Percentiles rank a stretch among this genome's conserved stretches.
phyloP scores from a whole-genome alignment of 2,329 filamentous ascomycete species.

The Penicillium thymicola region DNA sequence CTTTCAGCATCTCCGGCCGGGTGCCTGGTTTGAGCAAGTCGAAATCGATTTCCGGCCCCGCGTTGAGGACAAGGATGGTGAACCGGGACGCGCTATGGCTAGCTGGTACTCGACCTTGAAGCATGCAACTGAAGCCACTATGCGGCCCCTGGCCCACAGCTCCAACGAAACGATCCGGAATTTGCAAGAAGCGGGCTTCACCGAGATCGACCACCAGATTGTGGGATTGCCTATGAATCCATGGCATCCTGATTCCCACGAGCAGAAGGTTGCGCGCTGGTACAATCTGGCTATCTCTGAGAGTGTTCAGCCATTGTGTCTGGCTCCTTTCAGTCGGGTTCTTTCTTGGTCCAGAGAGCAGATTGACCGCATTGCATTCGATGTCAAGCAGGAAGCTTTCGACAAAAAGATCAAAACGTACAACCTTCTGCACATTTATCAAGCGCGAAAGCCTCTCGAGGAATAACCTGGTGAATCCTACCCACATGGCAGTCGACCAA shows the following conservation, averaged over 20 bases:
- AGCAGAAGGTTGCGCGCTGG: constrained; percentile 71
- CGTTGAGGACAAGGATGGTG: constrained; percentile 51
- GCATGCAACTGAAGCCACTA: constrained; percentile 63
- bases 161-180: constrained; percentile 53
- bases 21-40: constrained; percentile 78
- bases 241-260: constrained; percentile 63
- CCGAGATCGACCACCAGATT: constrained; percentile 69
- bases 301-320: constrained; percentile 68
- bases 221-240: constrained; percentile 70
- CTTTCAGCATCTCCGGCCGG: constrained; percentile 71
- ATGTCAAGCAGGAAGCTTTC: constrained; percentile 67
- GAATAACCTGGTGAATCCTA: constrained; percentile 4
- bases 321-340: constrained; percentile 68
- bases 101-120: constrained; percentile 69
- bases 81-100: constrained; percentile 52
- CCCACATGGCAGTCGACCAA: not conserved
- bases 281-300: constrained; percentile 76
- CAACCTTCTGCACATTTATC: constrained; percentile 53
- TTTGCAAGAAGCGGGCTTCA: constrained; percentile 72
- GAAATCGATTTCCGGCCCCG: constrained; percentile 81
- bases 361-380: constrained; percentile 60
- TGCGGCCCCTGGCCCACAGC: constrained; percentile 65
- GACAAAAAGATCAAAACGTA: constrained; percentile 67
- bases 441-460: constrained; percentile 38
- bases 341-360: constrained; percentile 60